Conservation (phyloP, 768 basidiomycete genomes). For the Lenzites betulinus region DNA sequence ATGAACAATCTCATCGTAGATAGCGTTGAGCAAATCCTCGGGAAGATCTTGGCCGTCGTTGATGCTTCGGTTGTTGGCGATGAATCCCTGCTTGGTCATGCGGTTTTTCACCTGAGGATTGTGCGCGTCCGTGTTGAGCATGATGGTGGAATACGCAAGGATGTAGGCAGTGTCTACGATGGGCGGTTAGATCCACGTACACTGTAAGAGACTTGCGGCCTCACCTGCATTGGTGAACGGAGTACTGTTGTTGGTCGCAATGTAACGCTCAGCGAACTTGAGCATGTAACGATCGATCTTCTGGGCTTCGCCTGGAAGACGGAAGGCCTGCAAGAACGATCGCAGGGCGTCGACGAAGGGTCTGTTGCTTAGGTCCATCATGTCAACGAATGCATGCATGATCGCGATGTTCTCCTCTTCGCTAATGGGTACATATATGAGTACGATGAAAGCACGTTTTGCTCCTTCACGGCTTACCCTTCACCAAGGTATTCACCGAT, state of each 20-base stretch:
- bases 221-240: conserved; percentile 92
- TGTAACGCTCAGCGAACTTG: conserved; percentile 97
- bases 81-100: conserved; percentile 91
- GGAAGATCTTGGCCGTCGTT: conserved; percentile 90
- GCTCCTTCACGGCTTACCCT: conserved; percentile 56
- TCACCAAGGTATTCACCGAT: conserved; percentile 99
- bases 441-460: background rate
- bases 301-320: conserved; percentile 95
- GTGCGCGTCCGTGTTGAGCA: conserved; percentile 98
- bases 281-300: conserved; percentile 99
- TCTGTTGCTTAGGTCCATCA: conserved; percentile 80
- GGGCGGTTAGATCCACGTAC: background rate
- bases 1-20: conserved; percentile 87
- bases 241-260: conserved; percentile 82
- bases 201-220: conserved; percentile 26
- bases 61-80: conserved; percentile 95
- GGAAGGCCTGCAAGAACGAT: conserved; percentile 90
- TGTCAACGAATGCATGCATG: conserved; percentile 98
- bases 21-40: conserved; percentile 73
- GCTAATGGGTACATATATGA: conserved; percentile 41
- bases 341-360: conserved; percentile 90
- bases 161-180: conserved; percentile 86
- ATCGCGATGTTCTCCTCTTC: conserved; percentile 87
- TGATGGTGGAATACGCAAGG: conserved; percentile 90
- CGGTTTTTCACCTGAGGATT: conserved; percentile 92